Base-by-base conservation (phyloP, 129 eudicot genomes). In the Cynara cardunculus region DNA sequence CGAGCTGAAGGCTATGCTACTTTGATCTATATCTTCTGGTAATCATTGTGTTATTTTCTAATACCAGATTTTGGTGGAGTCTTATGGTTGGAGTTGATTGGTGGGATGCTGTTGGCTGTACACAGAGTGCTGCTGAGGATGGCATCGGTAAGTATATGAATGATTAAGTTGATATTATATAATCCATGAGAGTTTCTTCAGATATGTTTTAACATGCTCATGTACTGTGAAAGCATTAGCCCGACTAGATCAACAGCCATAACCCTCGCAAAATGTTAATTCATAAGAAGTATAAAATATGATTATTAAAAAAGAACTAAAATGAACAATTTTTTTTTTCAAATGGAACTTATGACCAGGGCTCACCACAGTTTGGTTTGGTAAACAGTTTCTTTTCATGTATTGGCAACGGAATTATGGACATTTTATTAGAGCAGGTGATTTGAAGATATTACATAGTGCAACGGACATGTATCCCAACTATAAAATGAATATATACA, bases 31-130 rank as follows among this genome's bases (percentile, higher is more conserved):
- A 13, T 30, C 5, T 71, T 11, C 62, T 14, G 19, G 26, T 26
- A 69, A 53, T 78, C 71, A 31, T 72, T 69, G 24, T 82, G 10
- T 73, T 75, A 22, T 49, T 71, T 28, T 30, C 37, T 62, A 46
- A 39, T 75, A 67, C 69, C 87, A 95, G 99, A 78, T 95, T 95
- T 85, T 95, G 99, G 99, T 95, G 99, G 99, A 88, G 97, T 86
- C 97, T 95, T 80, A 77, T 92, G 89, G 99, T 95, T 46, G 99
- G 97, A 86, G 99, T 95, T 88, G 99, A 95, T 83, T 92, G 99
- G 99, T 95, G 99, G 99, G 99, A 95, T 95, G 99, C 97, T 79
- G 97, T 95, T 84, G 99, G 97, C 76, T 92, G 99, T 79, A 95
- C 99, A 78, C 99, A 95, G 84, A 95, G 99, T 90, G 99, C 99